Evolutionary conservation across 371 early-diverging fungal species (phyloP), one percentile per base, ranked within the genome.

Genomic region (Mortierella sp.): DNA sequence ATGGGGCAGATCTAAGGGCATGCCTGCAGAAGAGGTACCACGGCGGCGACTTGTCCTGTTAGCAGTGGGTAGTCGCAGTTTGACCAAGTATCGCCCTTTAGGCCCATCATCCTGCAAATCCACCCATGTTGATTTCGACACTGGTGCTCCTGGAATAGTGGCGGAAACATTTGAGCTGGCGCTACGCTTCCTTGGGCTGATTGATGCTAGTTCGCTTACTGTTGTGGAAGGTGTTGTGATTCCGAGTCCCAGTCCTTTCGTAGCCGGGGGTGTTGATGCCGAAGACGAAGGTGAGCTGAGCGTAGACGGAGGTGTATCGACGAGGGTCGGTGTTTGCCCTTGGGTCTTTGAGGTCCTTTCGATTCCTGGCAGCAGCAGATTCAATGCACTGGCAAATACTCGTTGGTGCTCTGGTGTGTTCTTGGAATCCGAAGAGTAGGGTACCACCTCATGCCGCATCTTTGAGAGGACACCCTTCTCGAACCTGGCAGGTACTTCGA

Each of bases 401-500:
- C 77, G 69, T 24, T 87, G 83, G 21, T 77, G 71, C 37, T 85
- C 81, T 0, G 75, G 75, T 4, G 64, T 43, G 5, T 82, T 75
- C 57, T 80, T 75, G 43, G 77, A 43, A 19, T 87, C 80, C 14
- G 73, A 74, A 9, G 85, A 82, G 46, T 73, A 81, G 5, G 80
- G 72, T 6, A 86, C 82, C 2, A 80, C 75, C 50, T 86, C 85
- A 61, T 87, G 82, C 21, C 80, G 73, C 82, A 82, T 85, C 57
- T 87, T 77, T 34, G 81, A 79, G 50, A 79, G 75, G 9, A 75
- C 77, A 37, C 81, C 84, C 61, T 87, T 87, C 43, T 85, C 87
- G 71, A 78, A 76, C 59, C 81, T 81, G 21, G 77, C 72, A 4
- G 76, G 74, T 3, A 81, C 73, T 37, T 82, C 81, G 1, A 88